A percentile compares a stretch with the other conserved stretches of the same genome.
Conservation (phyloP, 2,329 filamentous ascomycete genomes). For the Aspergillus ochraceoroseus region DNA sequence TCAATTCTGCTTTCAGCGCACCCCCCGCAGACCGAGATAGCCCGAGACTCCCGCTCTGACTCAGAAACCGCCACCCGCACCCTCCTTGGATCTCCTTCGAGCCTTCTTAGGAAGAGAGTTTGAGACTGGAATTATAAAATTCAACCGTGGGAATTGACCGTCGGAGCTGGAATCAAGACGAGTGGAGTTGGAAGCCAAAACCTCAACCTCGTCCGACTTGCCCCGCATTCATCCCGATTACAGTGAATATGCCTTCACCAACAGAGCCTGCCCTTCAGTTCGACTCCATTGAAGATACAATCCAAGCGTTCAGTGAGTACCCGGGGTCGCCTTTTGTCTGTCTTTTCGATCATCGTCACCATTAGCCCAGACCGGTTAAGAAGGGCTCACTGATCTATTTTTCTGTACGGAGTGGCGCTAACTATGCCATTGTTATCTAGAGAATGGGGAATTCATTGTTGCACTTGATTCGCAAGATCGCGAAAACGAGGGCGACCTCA, state of each 20-base stretch:
- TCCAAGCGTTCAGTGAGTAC: conserved; percentile 41
- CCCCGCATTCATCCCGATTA: conserved; percentile 11
- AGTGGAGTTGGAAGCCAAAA: too few relatives aligned
- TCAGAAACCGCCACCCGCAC: conserved; percentile 10
- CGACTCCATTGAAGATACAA: conserved; percentile 42
- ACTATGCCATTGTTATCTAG: conserved; percentile 38
- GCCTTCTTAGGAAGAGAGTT: too few relatives aligned
- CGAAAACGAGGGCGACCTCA: conserved; percentile 97
- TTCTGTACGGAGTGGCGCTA: conserved; percentile 3
- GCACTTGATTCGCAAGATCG: conserved; percentile 88
- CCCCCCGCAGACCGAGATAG: conserved; percentile 8
- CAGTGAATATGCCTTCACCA: conserved; percentile 34
- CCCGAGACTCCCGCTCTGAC: conserved; percentile 6
- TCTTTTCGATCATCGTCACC: background rate
- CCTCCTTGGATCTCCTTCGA: background rate
- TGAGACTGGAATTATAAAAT: too few relatives aligned
- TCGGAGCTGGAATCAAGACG: too few relatives aligned
- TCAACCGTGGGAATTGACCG: too few relatives aligned
- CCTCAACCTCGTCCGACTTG: background rate
- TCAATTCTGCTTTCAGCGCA: too few relatives aligned
- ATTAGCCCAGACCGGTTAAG: background rate
- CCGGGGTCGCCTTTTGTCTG: background rate
- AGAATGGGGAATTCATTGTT: conserved; percentile 84
- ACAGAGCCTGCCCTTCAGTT: conserved; percentile 35
- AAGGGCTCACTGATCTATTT: background rate